Base-by-base conservation (phyloP, 768 basidiomycete genomes). In the Mycena galopus region DNA sequence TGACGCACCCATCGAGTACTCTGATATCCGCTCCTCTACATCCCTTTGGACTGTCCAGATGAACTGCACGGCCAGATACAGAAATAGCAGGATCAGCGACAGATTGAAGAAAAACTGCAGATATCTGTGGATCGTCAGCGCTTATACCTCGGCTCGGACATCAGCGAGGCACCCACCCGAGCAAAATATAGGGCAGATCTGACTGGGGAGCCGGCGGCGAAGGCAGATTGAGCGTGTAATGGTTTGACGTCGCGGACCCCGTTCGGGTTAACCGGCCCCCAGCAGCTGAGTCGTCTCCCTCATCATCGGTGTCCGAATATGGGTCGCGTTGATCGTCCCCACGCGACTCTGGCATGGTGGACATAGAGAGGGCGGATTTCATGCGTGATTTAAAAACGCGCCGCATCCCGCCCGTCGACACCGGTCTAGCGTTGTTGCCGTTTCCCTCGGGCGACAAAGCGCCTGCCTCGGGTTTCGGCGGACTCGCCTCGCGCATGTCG, bases 81-180 rank as follows among this genome's bases (percentile, higher is more conserved):
- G 84, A 78, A 95, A 93, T 58, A 97, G 84, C 47, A 94, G 77
- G 58, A 96, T 90, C 42, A 98, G 88, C 8, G 94, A 92, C 27
- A 94, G 83, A 81, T 98, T 98, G 85, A 98, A 98, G 82, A 94
- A 91, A 83, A 99, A 95, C 80, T 99, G 97, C 25, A 97, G 85
- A 81, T 99, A 99, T 72, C 95, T 94, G 72, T 25, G 39, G 21
- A 19, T 37, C 50, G 39, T 67, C 60, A 72, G 42, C 35, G 69
- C 42, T 58, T n/a, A 44, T 29, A 50, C 58, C 27, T 29, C 37
- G 35, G 60, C 27, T 29, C 37, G 35, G 60, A 19, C n/a, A 55
- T 72, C 62, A 62, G 17, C 29, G 53, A 60, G 69, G 35, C 33
- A 84, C 92, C 78, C 75, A 96, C 96, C 96, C 96, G 59, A 96